A percentile compares a stretch with the other conserved stretches of the same genome.
phyloP scores from a whole-genome alignment of 768 basidiomycete genomes.

The Suillus hirtellus region DNA sequence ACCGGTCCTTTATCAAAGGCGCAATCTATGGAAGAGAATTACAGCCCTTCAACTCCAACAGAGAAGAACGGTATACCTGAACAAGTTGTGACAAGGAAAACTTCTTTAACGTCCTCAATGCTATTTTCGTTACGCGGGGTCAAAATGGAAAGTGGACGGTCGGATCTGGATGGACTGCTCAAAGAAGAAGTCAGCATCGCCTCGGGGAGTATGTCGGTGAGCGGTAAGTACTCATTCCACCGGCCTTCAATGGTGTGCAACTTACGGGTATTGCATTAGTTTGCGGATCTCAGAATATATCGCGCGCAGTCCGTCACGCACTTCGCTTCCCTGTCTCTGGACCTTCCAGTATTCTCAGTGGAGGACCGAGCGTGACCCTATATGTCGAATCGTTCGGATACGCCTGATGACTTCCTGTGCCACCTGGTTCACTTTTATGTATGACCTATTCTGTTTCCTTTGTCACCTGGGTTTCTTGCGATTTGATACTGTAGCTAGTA shows the following conservation, averaged over 20 bases:
- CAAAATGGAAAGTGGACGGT: constrained; percentile 38
- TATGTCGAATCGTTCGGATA: constrained; percentile 44
- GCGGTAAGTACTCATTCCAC: constrained; percentile 41
- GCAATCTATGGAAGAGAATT: constrained; percentile 16
- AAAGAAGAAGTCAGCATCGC: constrained; percentile 37
- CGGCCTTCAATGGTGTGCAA: not conserved
- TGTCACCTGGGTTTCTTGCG: not conserved
- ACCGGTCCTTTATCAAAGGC: constrained; percentile 28
- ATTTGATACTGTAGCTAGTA: not conserved
- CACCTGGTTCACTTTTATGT: not conserved
- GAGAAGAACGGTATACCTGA: constrained; percentile 15
- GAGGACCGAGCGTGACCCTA: constrained; percentile 40
- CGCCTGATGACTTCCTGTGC: constrained; percentile 21
- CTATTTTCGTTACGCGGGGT: constrained; percentile 27
- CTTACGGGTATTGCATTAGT: constrained; percentile 33
- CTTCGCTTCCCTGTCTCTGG: constrained; percentile 39
- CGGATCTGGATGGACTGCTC: constrained; percentile 41
- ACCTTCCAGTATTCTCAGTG: constrained; percentile 27
- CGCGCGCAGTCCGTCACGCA: constrained; percentile 39
- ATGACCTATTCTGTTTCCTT: not conserved
- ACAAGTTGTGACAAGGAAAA: not conserved
- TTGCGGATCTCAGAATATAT: constrained; percentile 47
- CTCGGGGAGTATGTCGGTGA: constrained; percentile 45
- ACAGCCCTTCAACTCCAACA: constrained; percentile 17
- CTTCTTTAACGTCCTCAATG: not conserved